Percentiles rank a stretch among this genome's conserved stretches.
Conservation (phyloP, 495 filamentous ascomycete genomes). For the Penicillium daleae region DNA sequence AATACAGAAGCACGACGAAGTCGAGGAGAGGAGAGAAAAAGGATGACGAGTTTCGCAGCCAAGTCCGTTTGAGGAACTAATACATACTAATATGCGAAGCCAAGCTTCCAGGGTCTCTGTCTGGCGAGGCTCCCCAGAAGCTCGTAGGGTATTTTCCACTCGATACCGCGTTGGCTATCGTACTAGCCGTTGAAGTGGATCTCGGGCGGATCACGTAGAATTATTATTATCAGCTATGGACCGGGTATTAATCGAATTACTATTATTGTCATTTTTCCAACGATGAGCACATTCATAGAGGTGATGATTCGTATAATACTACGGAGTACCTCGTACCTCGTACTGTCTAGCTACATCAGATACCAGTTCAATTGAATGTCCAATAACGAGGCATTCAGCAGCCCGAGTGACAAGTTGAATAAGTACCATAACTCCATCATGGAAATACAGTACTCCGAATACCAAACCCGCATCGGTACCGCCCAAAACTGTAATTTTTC, state of each 20-base stretch:
- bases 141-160: conserved; percentile 20
- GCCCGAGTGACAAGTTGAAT: too few relatives aligned
- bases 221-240: background rate
- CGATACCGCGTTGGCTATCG: conserved; percentile 20
- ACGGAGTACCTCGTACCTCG: too few relatives aligned
- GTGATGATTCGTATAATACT: too few relatives aligned
- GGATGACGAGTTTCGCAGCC: conserved; percentile 15
- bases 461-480: background rate
- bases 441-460: background rate
- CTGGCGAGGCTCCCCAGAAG: conserved; percentile 27
- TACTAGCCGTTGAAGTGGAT: conserved; percentile 21
- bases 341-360: background rate
- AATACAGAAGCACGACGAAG: conserved; percentile 13
- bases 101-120: conserved; percentile 38
- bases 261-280: background rate
- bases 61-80: conserved; percentile 22
- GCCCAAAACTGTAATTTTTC: background rate
- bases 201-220: conserved; percentile 7
- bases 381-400: too few relatives aligned
- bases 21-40: conserved; percentile 17
- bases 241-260: background rate
- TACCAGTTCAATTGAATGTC: too few relatives aligned
- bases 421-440: background rate
- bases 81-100: conserved; percentile 32
- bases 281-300: background rate